phyloP scores from a whole-genome alignment of 2,329 filamentous ascomycete genomes.

The Xylaria arbuscula region DNA sequence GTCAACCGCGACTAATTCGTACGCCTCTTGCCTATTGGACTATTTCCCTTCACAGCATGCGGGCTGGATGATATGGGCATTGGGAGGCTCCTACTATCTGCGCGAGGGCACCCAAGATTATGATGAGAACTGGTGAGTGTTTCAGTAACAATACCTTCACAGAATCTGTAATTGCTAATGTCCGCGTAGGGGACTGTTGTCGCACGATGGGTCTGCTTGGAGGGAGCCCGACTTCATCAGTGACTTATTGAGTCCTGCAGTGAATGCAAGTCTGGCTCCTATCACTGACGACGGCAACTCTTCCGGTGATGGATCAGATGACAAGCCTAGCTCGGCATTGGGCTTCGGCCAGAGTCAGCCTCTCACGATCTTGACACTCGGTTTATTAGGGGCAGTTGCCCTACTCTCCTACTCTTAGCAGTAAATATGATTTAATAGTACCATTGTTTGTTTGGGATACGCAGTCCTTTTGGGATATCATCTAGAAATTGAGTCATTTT shows the following conservation, averaged over 20 bases:
- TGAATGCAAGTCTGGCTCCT: slow-evolving; percentile 38
- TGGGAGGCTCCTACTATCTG: slow-evolving; percentile 69
- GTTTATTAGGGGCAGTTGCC: slow-evolving; percentile 1
- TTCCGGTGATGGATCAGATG: slow-evolving; percentile 20
- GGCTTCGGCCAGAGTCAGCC: slow-evolving; percentile 4
- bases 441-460: not conserved
- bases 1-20: slow-evolving; percentile 58
- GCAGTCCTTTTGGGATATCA: not conserved
- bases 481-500: not conserved
- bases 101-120: slow-evolving; percentile 62
- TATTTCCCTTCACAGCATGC: slow-evolving; percentile 61
- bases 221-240: slow-evolving; percentile 56
- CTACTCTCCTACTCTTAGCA: slow-evolving; percentile 3
- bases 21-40: slow-evolving; percentile 61
- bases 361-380: slow-evolving; percentile 12
- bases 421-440: not conserved
- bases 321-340: slow-evolving; percentile 26
- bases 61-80: slow-evolving; percentile 68
- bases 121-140: slow-evolving; percentile 62
- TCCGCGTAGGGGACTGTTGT: slow-evolving; percentile 58
- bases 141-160: not conserved
- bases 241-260: slow-evolving; percentile 42
- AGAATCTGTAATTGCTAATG: slow-evolving; percentile 18
- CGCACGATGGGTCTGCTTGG: slow-evolving; percentile 65
- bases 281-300: slow-evolving; percentile 32